Evolutionary conservation across 2,329 filamentous ascomycete genomes (phyloP), one percentile per base, ranked within the genome.

Genomic region (Ophidiomyces ophidiicola): DNA sequence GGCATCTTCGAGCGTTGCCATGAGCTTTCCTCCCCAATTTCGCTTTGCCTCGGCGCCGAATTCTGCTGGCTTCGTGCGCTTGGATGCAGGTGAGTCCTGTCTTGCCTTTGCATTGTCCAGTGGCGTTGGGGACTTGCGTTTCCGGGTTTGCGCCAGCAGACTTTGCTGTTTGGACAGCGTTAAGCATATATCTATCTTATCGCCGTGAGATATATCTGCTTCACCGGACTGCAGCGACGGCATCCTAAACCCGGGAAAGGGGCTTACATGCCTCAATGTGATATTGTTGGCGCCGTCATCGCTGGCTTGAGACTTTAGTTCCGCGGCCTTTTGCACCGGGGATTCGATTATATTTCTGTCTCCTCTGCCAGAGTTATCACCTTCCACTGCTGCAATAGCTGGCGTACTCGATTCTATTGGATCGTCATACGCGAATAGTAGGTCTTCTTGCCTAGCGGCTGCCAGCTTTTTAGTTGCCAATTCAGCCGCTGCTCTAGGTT

Each of bases 381-480:
- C n/a, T 8, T 10, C 19, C 12, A 34, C 21, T 14, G 17, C 36
- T 4, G 31, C 6, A 2, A 26, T 19, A 4, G 36, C 36, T 36
- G 33, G 32, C 2, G 34, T 37, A 28, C 38, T 45, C 19, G 46
- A 43, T 39, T 48, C 46, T 25, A 48, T 48, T 7, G 46, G 46
- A 36, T 48, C 46, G 23, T 46, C 45, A 4, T 33, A 4, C 14
- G 44, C 44, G 19, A 42, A 42, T 3, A 31, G 8, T 17, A 29
- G 34, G 32, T 35, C 42, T 7, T 47, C 45, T 29, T 34, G 19
- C 24, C 44, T 34, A 6, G 34, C 37, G 14, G 43, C 39, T 4
- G 43, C 43, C 11, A 48, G 30, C 28, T 43, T 47, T 32, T 37
- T 30, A 8, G 32, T 43, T 30, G 46, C 45, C 24, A 31, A 42